A percentile compares a stretch with the other conserved stretches of the same genome.
Conservation (phyloP, 768 basidiomycete species). For the Amanita polypyramis region DNA sequence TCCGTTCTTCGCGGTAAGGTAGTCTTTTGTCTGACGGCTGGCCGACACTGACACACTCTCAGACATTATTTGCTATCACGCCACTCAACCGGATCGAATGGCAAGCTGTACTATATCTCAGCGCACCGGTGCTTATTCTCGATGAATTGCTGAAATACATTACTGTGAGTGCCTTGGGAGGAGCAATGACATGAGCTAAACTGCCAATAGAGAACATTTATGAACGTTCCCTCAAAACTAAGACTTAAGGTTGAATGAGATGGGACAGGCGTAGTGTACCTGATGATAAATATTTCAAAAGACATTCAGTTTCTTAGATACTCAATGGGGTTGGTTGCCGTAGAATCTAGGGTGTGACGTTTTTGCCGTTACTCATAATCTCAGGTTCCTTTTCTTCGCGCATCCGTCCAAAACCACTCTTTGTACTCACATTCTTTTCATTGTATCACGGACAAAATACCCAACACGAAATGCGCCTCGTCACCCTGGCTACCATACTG, state of each 20-base stretch:
- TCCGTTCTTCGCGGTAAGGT: slow-evolving; percentile 85
- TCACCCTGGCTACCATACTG: neutral
- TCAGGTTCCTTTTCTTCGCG: too few species aligned
- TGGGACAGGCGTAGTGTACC: slow-evolving; percentile 6
- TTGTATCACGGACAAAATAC: neutral
- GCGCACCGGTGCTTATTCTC: slow-evolving; percentile 78
- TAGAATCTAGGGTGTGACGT: too few species aligned
- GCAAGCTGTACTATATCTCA: slow-evolving; percentile 85
- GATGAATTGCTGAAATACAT: slow-evolving; percentile 87
- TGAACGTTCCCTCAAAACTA: slow-evolving; percentile 29
- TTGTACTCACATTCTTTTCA: neutral
- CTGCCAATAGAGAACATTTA: slow-evolving; percentile 30
- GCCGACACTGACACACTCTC: slow-evolving; percentile 7
- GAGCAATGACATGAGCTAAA: neutral
- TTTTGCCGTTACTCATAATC: too few species aligned
- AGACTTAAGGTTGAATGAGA: slow-evolving; percentile 28
- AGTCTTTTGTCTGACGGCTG: neutral
- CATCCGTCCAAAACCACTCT: neutral
- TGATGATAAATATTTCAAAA: neutral
- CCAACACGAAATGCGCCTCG: neutral
- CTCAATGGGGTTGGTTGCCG: too few species aligned
- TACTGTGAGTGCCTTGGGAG: slow-evolving; percentile 38
- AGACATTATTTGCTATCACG: slow-evolving; percentile 85
- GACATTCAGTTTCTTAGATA: too few species aligned
- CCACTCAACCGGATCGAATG: slow-evolving; percentile 94